Base-by-base conservation (phyloP, 371 early-diverging fungal species). In the Apophysomyces ossiformis region DNA sequence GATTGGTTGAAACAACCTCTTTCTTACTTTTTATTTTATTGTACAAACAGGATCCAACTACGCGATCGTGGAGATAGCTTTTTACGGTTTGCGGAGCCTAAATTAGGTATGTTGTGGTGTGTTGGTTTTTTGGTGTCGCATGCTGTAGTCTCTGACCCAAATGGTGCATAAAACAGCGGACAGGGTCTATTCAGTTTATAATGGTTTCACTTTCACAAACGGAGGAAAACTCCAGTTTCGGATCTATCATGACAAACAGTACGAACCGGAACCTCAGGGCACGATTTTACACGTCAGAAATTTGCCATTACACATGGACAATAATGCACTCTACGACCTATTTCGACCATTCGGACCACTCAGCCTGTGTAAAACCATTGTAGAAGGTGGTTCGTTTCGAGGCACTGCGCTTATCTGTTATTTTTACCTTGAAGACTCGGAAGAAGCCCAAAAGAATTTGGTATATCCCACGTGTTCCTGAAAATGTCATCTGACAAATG, bases 341-440 rank as follows among this genome's bases (percentile, higher is more conserved):
- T 82, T 82, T 60, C 75, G 76, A 16, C 71, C 75, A 7, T 82
- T 66, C 61, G 82, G 82, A 6, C 77, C 82, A n/a, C 61, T 82
- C 41, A 68, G 68, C 60, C 60, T 72, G 18, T 72, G 72, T 60
- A 82, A 73, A 54, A 63, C 73, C 2, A 69, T 73, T 47, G 63
- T 69, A 15, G 75, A 72, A 32, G 69, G 66, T 54, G 59, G 54
- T 43, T 37, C 63, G 9, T 72, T 72, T 64, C 69, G 61, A 54
- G 77, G 76, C 5, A 65, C 61, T 11, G 82, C 76, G 15, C 64
- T 77, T 37, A 67, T 82, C 11, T 77, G 77, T 47, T 82, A 68
- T 66, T 79, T 79, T 58, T 70, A 54, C n/a, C 60, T 67, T 37
- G 68, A 61, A 18, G 68, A 77, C 61, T 75, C 76, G 15, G 74